Conservation (phyloP, 352 stramenopile genomes). For the Aphanomyces cochlioides region DNA sequence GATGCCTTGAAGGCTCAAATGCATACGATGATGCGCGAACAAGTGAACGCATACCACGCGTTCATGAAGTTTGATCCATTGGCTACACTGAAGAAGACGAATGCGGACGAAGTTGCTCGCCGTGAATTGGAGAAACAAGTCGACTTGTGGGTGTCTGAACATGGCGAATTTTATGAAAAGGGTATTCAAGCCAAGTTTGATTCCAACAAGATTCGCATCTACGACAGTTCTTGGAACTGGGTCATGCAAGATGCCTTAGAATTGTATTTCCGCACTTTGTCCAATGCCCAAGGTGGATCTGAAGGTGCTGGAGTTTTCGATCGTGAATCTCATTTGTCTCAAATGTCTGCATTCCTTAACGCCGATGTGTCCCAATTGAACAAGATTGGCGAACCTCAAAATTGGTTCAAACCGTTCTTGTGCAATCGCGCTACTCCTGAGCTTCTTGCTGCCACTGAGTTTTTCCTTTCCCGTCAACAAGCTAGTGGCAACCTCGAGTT, state of each 20-base stretch:
- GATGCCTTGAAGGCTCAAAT: slow-evolving; percentile 54
- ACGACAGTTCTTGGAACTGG: slow-evolving; percentile 84
- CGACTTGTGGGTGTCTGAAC: slow-evolving; percentile 49
- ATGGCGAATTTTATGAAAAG: slow-evolving; percentile 53
- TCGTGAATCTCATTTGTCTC: slow-evolving; percentile 22
- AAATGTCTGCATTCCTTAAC: slow-evolving; percentile 38
- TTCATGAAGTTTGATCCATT: slow-evolving; percentile 52
- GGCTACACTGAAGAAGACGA: slow-evolving; percentile 49
- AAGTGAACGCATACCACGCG: slow-evolving; percentile 46
- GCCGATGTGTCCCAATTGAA: slow-evolving; percentile 30
- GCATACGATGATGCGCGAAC: slow-evolving; percentile 55
- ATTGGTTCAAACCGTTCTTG: slow-evolving; percentile 59
- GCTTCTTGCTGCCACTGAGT: slow-evolving; percentile 50
- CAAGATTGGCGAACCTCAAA: slow-evolving; percentile 38
- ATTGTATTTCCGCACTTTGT: slow-evolving; percentile 50
- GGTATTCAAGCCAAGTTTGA: slow-evolving; percentile 64
- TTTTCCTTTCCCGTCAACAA: slow-evolving; percentile 46
- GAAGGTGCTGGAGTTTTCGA: slow-evolving; percentile 13
- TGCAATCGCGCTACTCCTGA: slow-evolving; percentile 71
- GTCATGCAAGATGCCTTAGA: slow-evolving; percentile 63
- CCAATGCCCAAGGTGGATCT: not conserved
- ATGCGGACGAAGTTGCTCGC: slow-evolving; percentile 49
- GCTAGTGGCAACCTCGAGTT: slow-evolving; percentile 45
- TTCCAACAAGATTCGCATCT: slow-evolving; percentile 62
- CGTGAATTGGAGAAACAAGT: slow-evolving; percentile 54